phyloP scores from a whole-genome alignment of 176 grass and related monocot genomes.

The Hordeum vulgare region MorexV3_pseudomolecules_assembly NC_058518.1:508063633-508064132 shows the following conservation, averaged over 20 bases:
- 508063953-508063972: conserved; percentile 26
- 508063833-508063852: not conserved
- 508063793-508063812: not conserved
- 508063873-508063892: conserved; percentile 36
- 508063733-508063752: conserved; percentile 11
- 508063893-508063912: conserved; percentile 83
- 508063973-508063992: not conserved
- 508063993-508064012: not conserved
- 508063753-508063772: not conserved
- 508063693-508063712: conserved; percentile 28
- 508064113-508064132: not conserved
- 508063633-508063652: conserved; percentile 39
- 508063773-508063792: not conserved
- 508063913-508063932: conserved; percentile 94
- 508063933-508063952: conserved; percentile 78
- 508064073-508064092: conserved; percentile 95
- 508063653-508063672: conserved; percentile 54
- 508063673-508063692: conserved; percentile 45
- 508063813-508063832: not conserved
- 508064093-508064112: conserved; percentile 59
- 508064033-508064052: conserved; percentile 92
- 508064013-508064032: conserved; percentile 26
- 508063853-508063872: conserved; percentile 21
- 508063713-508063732: conserved; percentile 40
- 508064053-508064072: conserved; percentile 72